These are phyloP conservation scores for Persicaria maculosa DNA, from an alignment of 148 eudicot genomes.

Conservation along the genomic window DNA sequence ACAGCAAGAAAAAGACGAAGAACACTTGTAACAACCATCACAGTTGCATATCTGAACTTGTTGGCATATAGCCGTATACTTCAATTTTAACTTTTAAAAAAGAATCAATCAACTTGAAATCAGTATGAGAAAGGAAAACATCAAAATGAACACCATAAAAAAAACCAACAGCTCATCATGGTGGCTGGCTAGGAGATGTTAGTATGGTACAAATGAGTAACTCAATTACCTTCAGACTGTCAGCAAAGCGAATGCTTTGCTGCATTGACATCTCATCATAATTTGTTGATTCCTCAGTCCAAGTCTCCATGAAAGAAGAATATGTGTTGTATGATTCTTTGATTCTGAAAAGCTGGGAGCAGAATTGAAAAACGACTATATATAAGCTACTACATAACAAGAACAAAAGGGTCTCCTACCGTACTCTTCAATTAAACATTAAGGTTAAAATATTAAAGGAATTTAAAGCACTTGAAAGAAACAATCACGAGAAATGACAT, in stretches of 20 bases:
- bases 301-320: conserved; percentile 36
- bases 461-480: neutral
- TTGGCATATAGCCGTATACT: neutral
- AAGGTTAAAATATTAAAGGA: neutral
- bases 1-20: neutral
- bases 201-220: neutral
- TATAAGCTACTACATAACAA: conserved; percentile 3
- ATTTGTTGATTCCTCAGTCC: conserved; percentile 49
- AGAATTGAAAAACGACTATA: neutral
- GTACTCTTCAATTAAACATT: neutral
- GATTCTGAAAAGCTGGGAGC: neutral
- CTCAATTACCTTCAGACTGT: conserved; percentile 69
- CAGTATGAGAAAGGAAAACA: neutral
- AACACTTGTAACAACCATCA: conserved; percentile 9
- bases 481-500: neutral
- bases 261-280: conserved; percentile 82
- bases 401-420: neutral
- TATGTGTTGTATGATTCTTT: neutral
- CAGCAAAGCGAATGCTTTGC: conserved; percentile 78
- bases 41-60: neutral
- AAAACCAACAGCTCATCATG: too few relatives aligned
- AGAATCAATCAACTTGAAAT: neutral
- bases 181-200: neutral
- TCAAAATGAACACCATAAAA: too few relatives aligned
- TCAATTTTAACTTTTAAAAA: neutral